Evolutionary conservation across 2,329 filamentous ascomycete species (phyloP), one percentile per base, ranked within the genome.

Genomic region (Seiridium unicorne): DNA sequence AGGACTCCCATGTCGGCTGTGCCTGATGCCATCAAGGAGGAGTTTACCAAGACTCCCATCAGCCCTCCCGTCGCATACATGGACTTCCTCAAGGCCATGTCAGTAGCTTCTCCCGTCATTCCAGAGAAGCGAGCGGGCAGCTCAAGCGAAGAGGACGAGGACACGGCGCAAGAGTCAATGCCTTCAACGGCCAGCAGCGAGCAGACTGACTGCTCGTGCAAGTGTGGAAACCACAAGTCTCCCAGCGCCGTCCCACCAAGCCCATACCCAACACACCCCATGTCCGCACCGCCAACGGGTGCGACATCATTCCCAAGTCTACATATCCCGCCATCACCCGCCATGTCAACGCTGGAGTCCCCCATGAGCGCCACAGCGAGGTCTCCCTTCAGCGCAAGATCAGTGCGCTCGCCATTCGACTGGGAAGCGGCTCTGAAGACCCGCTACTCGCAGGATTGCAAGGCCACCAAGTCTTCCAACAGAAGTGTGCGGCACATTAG

Each of bases 61-160:
- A 96, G 91, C 56, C 94, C 94, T 57, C 94, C 94, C 3, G 82
- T 85, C 31, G 93, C 94, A 60, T 98, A 98, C 73, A 89, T 92
- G 66, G 93, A 98, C 71, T 98, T 97, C 72, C 87, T 98, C 64
- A 94, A 93, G 77, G 88, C 89, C 62, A 87, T 96, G 77, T 89
- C 89, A 18, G 81, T 93, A 61, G 86, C 88, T 71, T 92, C 89
- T 64, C 90, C 91, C 7, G 77, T 85, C 51, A 81, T 85, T 53
- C 84, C 88, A 46, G 77, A 79, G 55, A 78, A 79, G 61, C 82
- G 81, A 67, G 83, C 84, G 64, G 72, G 81, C 67, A 72, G 73
- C 63, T 79, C 80, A 18, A 79, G 77, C 60, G 79, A 80, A 64
- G 80, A 80, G 55, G 81, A 79, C 62, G 80, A 81, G 46, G 77